A percentile compares a stretch with the other conserved stretches of the same genome.
Evolutionary conservation across 768 basidiomycete species (phyloP).

Genomic region (Tylopilus felleus): DNA sequence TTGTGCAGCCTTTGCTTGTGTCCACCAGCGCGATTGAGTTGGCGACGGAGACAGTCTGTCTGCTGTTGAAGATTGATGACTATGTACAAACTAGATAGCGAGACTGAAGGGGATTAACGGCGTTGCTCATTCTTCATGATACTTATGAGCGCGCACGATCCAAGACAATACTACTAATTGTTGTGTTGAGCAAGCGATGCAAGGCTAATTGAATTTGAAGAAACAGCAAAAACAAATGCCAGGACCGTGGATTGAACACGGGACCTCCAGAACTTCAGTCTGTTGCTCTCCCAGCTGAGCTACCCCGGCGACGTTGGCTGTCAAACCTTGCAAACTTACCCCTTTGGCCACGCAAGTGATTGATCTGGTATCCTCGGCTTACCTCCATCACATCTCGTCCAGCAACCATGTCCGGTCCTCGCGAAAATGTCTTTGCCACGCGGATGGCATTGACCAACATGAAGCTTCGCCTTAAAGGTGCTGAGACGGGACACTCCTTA

Average conservation of each 20-base stretch:
- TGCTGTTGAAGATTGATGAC: conserved; percentile 94
- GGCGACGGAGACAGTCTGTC: conserved; percentile 94
- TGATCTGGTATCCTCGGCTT: neutral
- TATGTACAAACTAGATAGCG: conserved; percentile 74
- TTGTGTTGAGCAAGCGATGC: neutral
- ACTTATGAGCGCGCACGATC: neutral
- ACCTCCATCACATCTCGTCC: neutral
- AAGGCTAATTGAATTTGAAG: neutral
- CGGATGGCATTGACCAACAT: conserved; percentile 97
- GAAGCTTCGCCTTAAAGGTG: conserved; percentile 83
- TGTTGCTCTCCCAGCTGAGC: conserved; percentile 77
- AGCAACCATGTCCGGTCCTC: conserved; percentile 76
- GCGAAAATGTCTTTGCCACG: conserved; percentile 95
- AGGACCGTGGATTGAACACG: conserved; percentile 78
- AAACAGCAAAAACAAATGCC: conserved; percentile 41
- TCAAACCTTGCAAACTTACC: accelerated
- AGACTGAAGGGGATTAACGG: neutral
- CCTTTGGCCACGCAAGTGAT: neutral
- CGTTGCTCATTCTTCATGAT: neutral
- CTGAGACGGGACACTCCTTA: conserved; percentile 92
- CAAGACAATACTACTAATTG: no score
- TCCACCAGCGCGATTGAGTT: conserved; percentile 94
- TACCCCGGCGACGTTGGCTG: conserved; percentile 44
- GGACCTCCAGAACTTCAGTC: conserved; percentile 78
- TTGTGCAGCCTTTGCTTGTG: conserved; percentile 93